Conservation (phyloP, 345 rosid genomes). For the Populus euphratica region DNA sequence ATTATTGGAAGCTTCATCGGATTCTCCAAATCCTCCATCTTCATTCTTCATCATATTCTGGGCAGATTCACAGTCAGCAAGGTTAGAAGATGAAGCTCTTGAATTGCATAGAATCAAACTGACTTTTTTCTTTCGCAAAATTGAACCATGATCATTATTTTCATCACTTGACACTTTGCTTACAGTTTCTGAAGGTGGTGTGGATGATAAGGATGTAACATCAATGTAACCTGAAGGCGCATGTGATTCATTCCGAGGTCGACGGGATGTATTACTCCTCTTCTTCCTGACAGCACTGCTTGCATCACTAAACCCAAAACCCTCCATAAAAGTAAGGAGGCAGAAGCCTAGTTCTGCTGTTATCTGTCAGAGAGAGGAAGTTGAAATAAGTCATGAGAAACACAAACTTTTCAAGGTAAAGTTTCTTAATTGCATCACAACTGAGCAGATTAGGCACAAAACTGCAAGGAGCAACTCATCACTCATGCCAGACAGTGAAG, state of each 20-base stretch:
- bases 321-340: constrained; percentile 40
- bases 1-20: constrained; percentile 67
- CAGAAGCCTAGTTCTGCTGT: constrained; percentile 2
- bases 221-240: constrained; percentile 47
- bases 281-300: constrained; percentile 60
- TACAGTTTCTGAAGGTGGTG: constrained; percentile 62
- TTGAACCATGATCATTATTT: constrained; percentile 4
- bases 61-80: constrained; percentile 19
- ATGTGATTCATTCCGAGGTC: constrained; percentile 63
- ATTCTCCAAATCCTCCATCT: constrained; percentile 55
- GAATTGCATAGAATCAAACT: constrained; percentile 12
- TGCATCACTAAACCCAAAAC: constrained; percentile 51
- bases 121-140: constrained; percentile 9
- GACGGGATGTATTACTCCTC: constrained; percentile 58
- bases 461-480: neutral
- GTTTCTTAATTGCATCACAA: neutral
- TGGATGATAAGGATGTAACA: constrained; percentile 59
- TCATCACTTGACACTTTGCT: constrained; percentile 19
- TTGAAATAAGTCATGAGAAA: neutral
- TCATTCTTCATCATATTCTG: constrained; percentile 45
- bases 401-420: neutral
- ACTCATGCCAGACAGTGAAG: neutral
- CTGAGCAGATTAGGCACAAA: neutral
- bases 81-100: constrained; percentile 20
- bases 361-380: neutral